phyloP scores from a whole-genome alignment of 208 protist genomes.

The Phytomonas sp. region DNA sequence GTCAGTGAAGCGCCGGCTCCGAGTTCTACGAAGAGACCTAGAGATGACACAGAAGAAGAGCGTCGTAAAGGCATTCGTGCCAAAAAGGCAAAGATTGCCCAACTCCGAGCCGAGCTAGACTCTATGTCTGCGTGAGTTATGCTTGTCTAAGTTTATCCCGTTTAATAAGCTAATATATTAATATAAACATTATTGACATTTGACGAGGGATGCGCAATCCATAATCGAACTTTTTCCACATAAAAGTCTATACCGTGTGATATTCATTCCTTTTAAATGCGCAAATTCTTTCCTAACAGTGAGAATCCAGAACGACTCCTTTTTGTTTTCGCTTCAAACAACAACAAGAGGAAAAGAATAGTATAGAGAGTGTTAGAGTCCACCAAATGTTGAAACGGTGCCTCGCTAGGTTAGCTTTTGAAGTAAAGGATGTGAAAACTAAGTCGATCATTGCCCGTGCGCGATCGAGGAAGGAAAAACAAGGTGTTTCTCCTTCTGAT shows the following conservation, averaged over 20 bases:
- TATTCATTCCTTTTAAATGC: not conserved
- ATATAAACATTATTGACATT: not conserved
- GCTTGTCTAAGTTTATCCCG: not conserved
- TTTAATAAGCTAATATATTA: not conserved
- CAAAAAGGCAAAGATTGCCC: conserved; percentile 53
- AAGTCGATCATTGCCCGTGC: conserved; percentile 16
- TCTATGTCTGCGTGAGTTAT: not conserved
- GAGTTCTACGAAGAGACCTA: conserved; percentile 19
- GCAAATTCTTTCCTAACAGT: not conserved
- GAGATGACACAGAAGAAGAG: conserved; percentile 26
- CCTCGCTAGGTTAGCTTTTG: not conserved
- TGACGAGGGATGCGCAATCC: not conserved
- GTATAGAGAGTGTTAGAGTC: not conserved
- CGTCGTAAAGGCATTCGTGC: conserved; percentile 46
- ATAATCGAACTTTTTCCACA: not conserved
- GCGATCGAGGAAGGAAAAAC: conserved; percentile 17
- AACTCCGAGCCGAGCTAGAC: conserved; percentile 39
- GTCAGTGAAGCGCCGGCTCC: not conserved
- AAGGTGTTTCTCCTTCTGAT: conserved; percentile 21
- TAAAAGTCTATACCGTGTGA: not conserved
- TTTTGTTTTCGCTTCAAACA: not conserved
- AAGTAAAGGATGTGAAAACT: conserved; percentile 23
- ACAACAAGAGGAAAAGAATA: not conserved
- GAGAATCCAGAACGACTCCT: not conserved
- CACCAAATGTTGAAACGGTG: conserved; percentile 1